phyloP scores from a whole-genome alignment of 768 basidiomycete species.

The Podaxis carcinomalis region DNA sequence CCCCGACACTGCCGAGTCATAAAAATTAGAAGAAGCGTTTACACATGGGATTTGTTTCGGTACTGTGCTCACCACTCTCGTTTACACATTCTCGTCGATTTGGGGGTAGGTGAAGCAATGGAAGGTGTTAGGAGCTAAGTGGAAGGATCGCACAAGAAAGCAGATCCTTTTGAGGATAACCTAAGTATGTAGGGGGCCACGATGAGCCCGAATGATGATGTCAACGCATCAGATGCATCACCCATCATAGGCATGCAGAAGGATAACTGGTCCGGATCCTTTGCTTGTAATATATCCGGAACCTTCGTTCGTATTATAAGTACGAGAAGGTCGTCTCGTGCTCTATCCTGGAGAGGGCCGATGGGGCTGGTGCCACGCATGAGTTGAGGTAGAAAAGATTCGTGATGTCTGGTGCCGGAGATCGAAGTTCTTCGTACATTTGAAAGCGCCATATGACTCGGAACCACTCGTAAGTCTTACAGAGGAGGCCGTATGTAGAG shows the following conservation, averaged over 20 bases:
- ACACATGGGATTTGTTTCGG: background rate
- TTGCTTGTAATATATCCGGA: background rate
- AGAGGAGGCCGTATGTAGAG: background rate
- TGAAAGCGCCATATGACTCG: background rate
- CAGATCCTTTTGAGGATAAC: background rate
- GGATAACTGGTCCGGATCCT: background rate
- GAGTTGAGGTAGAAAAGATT: background rate
- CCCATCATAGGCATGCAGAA: background rate
- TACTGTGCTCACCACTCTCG: constrained; percentile 33
- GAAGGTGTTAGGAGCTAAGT: background rate
- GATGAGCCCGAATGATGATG: background rate
- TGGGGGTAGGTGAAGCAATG: background rate
- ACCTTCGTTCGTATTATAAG: background rate
- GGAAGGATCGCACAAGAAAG: background rate
- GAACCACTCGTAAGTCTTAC: background rate
- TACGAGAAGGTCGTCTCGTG: background rate
- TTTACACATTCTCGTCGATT: constrained; percentile 43
- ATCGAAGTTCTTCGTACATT: background rate
- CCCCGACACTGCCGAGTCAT: constrained; percentile 28
- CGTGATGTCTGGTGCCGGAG: background rate
- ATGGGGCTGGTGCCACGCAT: background rate
- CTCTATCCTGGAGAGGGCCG: background rate
- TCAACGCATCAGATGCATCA: background rate
- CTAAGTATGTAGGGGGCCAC: background rate
- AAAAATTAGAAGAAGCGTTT: background rate